phyloP scores from a whole-genome alignment of 23 red algal species.

The Gracilaria domingensis region DNA sequence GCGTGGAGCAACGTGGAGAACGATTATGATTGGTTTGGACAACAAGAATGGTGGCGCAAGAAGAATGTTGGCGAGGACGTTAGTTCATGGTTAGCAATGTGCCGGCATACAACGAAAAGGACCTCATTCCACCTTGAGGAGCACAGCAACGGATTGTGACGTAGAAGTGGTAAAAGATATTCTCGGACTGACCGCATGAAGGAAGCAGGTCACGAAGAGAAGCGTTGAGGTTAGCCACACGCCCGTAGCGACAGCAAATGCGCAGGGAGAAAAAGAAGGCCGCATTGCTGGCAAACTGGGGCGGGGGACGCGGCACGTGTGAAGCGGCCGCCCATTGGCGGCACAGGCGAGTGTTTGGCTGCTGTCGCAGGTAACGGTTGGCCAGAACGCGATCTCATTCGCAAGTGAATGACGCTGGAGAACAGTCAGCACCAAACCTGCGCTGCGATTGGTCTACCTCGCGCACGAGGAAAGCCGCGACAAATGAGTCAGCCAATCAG shows the following conservation, averaged over 20 bases:
- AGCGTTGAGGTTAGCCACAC: not conserved
- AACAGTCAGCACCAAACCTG: too few relatives aligned
- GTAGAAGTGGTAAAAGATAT: not conserved
- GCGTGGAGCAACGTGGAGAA: not conserved
- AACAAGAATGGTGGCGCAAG: not conserved
- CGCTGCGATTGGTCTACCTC: too few relatives aligned
- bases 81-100: not conserved
- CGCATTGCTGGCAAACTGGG: not conserved
- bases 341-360: too few relatives aligned
- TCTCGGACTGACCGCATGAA: not conserved
- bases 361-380: too few relatives aligned
- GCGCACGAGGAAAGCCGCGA: too few relatives aligned
- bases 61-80: not conserved
- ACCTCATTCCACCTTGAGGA: too few relatives aligned
- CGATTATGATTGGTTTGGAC: not conserved
- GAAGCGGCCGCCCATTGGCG: too few relatives aligned
- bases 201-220: not conserved
- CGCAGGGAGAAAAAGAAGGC: not conserved
- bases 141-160: not conserved
- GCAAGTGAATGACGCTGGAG: too few relatives aligned
- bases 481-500: too few relatives aligned
- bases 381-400: not conserved
- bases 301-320: not conserved
- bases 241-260: not conserved
- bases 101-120: too few relatives aligned